These are phyloP conservation scores for Pelargonium nanum DNA, from an alignment of 345 rosid species.

Conservation along the genomic window DNA sequence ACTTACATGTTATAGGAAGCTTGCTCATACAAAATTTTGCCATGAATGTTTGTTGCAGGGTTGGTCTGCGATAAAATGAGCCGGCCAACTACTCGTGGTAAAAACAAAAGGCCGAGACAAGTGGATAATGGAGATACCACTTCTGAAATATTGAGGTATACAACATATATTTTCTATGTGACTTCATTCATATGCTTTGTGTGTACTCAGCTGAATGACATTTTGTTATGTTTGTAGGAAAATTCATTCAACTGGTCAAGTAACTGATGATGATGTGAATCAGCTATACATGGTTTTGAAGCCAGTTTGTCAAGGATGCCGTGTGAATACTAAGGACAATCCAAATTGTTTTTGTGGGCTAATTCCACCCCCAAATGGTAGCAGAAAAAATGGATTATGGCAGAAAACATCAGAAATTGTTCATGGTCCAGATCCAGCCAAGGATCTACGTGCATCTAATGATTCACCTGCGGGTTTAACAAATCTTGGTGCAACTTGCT, in stretches of 20 bases:
- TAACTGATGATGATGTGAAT: slow-evolving; percentile 51
- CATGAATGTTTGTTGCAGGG: slow-evolving; percentile 13
- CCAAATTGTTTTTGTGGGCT: slow-evolving; percentile 93
- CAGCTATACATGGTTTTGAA: slow-evolving; percentile 63
- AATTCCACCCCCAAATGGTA: slow-evolving; percentile 70
- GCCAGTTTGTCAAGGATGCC: slow-evolving; percentile 90
- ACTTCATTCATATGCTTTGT: slow-evolving; percentile 7
- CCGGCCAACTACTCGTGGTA: slow-evolving; percentile 47
- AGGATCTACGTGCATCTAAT: slow-evolving; percentile 55
- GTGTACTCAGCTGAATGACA: slow-evolving; percentile 1
- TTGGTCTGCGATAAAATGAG: slow-evolving; percentile 35
- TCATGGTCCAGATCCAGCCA: slow-evolving; percentile 61
- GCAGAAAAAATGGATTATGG: slow-evolving; percentile 87
- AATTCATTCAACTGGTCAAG: slow-evolving; percentile 53
- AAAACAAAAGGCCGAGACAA: slow-evolving; percentile 52
- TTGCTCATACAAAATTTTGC: neutral
- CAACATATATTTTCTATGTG: neutral
- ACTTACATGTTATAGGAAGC: neutral
- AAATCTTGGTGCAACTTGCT: slow-evolving; percentile 92
- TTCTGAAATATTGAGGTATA: slow-evolving; percentile 48
- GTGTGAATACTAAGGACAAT: slow-evolving; percentile 78
- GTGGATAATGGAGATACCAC: slow-evolving; percentile 32
- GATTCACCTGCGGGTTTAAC: slow-evolving; percentile 85
- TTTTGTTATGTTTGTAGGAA: slow-evolving; percentile 31
- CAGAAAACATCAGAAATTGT: slow-evolving; percentile 69